Evolutionary conservation across 23 red algal genomes (phyloP).

Genomic region (Pyropia haitanensis): DNA sequence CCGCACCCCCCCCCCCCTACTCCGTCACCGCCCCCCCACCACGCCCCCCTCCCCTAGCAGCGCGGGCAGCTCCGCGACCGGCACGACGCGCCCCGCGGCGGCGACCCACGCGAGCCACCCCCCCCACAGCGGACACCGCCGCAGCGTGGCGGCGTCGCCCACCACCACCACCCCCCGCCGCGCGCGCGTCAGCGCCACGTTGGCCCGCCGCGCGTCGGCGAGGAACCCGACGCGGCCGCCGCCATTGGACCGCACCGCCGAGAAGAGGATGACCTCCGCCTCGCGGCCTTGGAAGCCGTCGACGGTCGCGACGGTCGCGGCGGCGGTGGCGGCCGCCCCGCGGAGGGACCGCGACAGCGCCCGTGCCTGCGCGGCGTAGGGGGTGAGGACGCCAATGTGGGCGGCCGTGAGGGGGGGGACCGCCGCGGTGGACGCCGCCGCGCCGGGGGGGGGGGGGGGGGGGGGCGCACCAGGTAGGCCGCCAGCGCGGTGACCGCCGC

Average conservation of each 20-base stretch:
- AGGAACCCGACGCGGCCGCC: slow-evolving; percentile 58
- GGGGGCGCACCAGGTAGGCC: too few species aligned
- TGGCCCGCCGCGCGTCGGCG: slow-evolving; percentile 63
- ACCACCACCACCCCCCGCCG: slow-evolving; percentile 51
- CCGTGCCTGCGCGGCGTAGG: slow-evolving; percentile 57
- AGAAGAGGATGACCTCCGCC: slow-evolving; percentile 70
- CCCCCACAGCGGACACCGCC: slow-evolving; percentile 12
- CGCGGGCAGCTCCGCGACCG: too few species aligned
- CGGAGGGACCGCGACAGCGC: slow-evolving; percentile 20
- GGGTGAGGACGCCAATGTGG: slow-evolving; percentile 70
- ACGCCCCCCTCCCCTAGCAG: too few species aligned
- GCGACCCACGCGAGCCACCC: slow-evolving; percentile 11
- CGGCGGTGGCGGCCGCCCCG: neutral
- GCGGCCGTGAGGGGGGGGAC: too few species aligned
- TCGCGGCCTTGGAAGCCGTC: slow-evolving; percentile 88
- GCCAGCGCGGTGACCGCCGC: too few species aligned
- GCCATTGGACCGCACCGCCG: slow-evolving; percentile 61
- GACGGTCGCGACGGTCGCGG: slow-evolving; percentile 36
- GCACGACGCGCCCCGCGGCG: too few species aligned
- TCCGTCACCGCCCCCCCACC: too few species aligned
- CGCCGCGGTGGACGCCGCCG: too few species aligned
- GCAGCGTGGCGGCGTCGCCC: slow-evolving; percentile 36
- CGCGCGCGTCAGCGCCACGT: slow-evolving; percentile 87
- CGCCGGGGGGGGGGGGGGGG: too few species aligned
- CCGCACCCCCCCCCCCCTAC: too few species aligned